Evolutionary conservation across 23 red algal genomes (phyloP), one percentile per base, ranked within the genome.

Genomic region (Gracilaria caudata): DNA sequence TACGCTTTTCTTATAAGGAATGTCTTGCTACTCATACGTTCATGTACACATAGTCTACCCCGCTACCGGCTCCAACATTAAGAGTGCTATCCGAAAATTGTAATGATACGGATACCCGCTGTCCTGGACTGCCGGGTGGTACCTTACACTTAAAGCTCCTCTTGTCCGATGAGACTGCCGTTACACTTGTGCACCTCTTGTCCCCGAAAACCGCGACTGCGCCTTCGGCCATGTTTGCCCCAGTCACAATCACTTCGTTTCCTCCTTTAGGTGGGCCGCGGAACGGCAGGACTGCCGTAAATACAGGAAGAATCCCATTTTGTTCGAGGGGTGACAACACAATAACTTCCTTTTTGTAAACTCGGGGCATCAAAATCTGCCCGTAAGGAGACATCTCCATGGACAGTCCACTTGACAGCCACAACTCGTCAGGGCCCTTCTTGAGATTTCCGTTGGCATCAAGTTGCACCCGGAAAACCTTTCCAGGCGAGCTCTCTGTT

Each of bases 301-400:
- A 79, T n/a, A 73, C 29, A 4, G 90, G 90, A 40, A 65, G 14
- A 43, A 66, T 32, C 19, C 54, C 51, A 7, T 23, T 38, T 3
- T 40, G 55, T 32, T 19, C 8, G 4, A 49, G 23, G 14, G 87
- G 87, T 23, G n/a, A 29, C 35, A 91, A 49, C 3, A 91, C 77
- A 43, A 91, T 76, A 46, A 91, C 51, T 43, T 91, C 77, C 9
- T 65, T 64, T n/a, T 74, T 82, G 64, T 74, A 91, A 13, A 93
- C 90, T 20, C 82, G 66, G 20, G 90, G 90, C 90, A 93, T 93
- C n/a, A 93, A 21, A 41, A 93, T 60, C n/a, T 85, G 80, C 1
- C 80, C 79, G 47, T 64, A 86, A 14, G 81, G 90, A 12, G 80
- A 85, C 81, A 93, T 86, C 51, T 63, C 81, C 4, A 93, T 60